A percentile compares a stretch with the other conserved stretches of the same genome.
Evolutionary conservation across 805 yeast species (phyloP).

Genomic region (Peterozyma toletana): DNA sequence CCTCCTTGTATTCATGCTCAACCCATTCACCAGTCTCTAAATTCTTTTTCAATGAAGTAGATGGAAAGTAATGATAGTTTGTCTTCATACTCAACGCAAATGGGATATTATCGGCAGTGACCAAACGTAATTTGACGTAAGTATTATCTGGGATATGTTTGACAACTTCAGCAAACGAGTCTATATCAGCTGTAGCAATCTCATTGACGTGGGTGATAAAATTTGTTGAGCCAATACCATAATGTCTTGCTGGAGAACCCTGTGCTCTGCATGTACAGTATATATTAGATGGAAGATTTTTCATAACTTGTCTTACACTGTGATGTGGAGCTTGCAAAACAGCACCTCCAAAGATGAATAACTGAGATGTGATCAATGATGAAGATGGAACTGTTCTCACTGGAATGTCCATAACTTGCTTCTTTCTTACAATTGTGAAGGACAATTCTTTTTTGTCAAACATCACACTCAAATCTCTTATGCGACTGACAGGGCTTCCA

Average conservation of each 20-base stretch:
- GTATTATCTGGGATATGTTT: conserved; percentile 68
- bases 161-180: conserved; percentile 60
- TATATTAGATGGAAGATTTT: conserved; percentile 72
- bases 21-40: conserved; percentile 42
- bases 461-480: conserved; percentile 57
- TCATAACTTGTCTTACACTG: conserved; percentile 81
- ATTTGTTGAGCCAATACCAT: conserved; percentile 69
- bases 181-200: conserved; percentile 59
- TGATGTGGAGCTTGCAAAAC: conserved; percentile 85
- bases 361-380: conserved; percentile 51
- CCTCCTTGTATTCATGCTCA: conserved; percentile 38
- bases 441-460: conserved; percentile 33
- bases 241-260: conserved; percentile 85
- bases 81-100: conserved; percentile 81
- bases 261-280: conserved; percentile 67
- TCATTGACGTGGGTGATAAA: conserved; percentile 90
- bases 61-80: conserved; percentile 83
- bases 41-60: conserved; percentile 51
- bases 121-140: conserved; percentile 73
- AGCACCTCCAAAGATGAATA: conserved; percentile 81
- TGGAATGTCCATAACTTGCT: conserved; percentile 48
- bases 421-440: conserved; percentile 68
- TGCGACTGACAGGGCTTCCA: conserved; percentile 54
- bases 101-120: conserved; percentile 82
- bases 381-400: conserved; percentile 62